Base-by-base conservation (phyloP, 2,329 filamentous ascomycete genomes). In the Exserohilum rostratum region DNA sequence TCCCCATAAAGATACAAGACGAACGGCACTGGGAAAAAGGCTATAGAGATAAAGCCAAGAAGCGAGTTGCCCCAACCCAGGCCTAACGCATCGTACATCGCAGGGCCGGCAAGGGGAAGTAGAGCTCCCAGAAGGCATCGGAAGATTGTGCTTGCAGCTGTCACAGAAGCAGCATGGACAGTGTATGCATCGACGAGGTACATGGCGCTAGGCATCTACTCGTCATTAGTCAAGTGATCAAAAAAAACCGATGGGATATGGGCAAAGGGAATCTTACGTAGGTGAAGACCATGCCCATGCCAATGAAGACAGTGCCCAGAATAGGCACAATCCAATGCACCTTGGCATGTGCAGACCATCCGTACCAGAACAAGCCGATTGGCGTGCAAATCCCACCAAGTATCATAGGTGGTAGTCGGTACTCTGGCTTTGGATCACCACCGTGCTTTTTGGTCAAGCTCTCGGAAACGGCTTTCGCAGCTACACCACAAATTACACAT, bases 121-220 rank as follows among this genome's bases (percentile, higher is more conserved):
- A 85, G 71, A 3, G 82, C 83, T 10, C 83, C 85, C 9, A 83
- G 75, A 0, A 85, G 64, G n/a, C 74, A 78, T 35, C 85, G 73
- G 7, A 87, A 68, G 2, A 89, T 80, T 0, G 86, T 71, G 54
- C 87, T 87, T 3, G 86, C 86, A 1, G 88, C 87, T 1, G 89
- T 80, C 0, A 85, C 87, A 4, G 64, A 68, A 5, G 70, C 70
- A 27, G 67, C 67, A 50, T 71, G 64, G 18, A 68, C 80, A 83
- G 6, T 87, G 65, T 82, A 88, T 2, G 82, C 79, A 50, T 90
- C 86, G 38, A 89, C 82, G 3, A 89, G 79, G 61, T 90, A 25
- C 22, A 25, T 25, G 4, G 7, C 7, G 7, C 22, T 25, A 5
- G 22, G 22, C 22, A 25, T 25, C 22, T 25, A 7, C 22, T 25